Evolutionary conservation across 352 stramenopile species (phyloP), one percentile per base, ranked within the genome.

Genomic region (Phytopythium vexans): DNA sequence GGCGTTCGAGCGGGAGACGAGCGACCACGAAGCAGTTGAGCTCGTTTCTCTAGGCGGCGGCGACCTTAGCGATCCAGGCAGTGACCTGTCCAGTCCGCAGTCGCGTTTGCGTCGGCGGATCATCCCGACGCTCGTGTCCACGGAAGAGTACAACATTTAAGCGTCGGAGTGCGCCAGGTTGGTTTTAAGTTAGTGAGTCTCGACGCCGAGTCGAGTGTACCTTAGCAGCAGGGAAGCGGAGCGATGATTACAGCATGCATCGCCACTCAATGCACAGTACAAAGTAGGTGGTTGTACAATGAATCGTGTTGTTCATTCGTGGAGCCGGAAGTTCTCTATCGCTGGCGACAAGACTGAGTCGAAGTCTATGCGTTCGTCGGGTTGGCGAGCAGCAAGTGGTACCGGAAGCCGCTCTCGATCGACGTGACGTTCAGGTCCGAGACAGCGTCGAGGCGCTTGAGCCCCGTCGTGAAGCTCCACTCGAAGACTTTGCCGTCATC

Each of bases 401-500:
- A 88, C 54, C 81, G 69, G 57, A 90, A 94, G 41, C 84, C 84
- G 41, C 79, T 87, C 58, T 92, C 82, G 61, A 88, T 70, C 27
- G 79, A 74, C 11, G 51, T 41, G 21, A 92, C 74, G 6, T 67
- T 51, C 33, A 89, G 49, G 31, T 62, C 47, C 8, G 60, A 49
- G 0, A 71, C 67, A n/a, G 70, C 72, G 21, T 73, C 53, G 38
- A 89, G 58, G 4, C 51, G 56, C 43, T 77, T 72, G 37, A 94
- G 59, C 16, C 82, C 84, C 44, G 54, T 55, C 32, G 77, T 68
- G 49, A 86, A 85, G 40, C 69, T 82, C 84, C 84, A 94, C 65
- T 91, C 84, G 52, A 82, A 94, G 8, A 70, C 79, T 39, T 63
- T 59, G 38, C 84, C 84, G 47, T 92, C 76, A 3, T 48, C 74